These are phyloP conservation scores for Agarophyton chilense DNA, from an alignment of 23 red algal genomes.

Conservation along the genomic window DNA sequence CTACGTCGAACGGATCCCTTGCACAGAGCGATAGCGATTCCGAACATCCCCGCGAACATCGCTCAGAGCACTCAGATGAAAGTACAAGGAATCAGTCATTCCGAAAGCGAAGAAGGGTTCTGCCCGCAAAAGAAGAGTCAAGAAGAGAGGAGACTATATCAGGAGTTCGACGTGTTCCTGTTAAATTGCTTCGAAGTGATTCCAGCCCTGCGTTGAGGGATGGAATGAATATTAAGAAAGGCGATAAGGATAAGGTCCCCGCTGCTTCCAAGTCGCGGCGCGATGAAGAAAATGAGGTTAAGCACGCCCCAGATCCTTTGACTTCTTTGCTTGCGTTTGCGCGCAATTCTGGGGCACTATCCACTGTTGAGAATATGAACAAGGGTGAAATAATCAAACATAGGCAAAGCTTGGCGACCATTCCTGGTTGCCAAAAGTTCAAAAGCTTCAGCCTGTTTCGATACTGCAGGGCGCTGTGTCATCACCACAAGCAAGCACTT, in stretches of 20 bases:
- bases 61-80: not conserved
- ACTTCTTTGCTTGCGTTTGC: conserved; percentile 2
- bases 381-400: not conserved
- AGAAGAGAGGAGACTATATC: not conserved
- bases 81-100: not conserved
- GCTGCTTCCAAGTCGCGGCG: not conserved
- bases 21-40: not conserved
- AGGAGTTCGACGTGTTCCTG: not conserved
- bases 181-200: not conserved
- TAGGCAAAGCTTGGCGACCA: conserved; percentile 17
- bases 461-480: conserved; percentile 1
- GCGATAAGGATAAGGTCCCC: not conserved
- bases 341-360: not conserved
- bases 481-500: conserved; percentile 1
- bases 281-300: not conserved
- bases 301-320: not conserved
- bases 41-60: not conserved
- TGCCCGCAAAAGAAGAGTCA: not conserved
- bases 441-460: not conserved
- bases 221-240: not conserved
- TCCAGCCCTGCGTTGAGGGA: not conserved
- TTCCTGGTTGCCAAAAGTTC: conserved; percentile 8
- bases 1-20: not conserved
- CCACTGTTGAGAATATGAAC: not conserved
- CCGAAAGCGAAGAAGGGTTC: not conserved